Evolutionary conservation across 164 flowering plant genomes (phyloP).

Genomic region (Cinnamomum chago): DNA sequence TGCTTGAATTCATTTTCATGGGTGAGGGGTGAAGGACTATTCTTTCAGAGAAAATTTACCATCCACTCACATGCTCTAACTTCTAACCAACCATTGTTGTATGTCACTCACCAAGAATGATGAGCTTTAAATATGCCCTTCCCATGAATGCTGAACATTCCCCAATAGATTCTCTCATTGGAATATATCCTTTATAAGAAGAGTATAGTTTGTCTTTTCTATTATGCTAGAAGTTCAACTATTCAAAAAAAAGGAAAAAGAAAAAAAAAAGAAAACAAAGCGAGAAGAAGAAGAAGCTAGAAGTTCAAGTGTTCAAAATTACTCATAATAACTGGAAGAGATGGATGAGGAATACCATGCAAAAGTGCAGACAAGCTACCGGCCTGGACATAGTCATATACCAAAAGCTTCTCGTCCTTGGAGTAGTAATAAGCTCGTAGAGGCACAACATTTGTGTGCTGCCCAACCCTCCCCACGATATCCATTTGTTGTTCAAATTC

Average conservation of each 20-base stretch:
- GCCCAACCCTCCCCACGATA: constrained; percentile 56
- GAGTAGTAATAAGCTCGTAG: constrained; percentile 79
- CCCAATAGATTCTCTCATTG: too few species aligned
- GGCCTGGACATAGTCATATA: constrained; percentile 70
- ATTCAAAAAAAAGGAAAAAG: neutral
- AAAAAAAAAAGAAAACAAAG: neutral
- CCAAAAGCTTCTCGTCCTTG: constrained; percentile 91
- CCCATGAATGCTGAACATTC: too few species aligned
- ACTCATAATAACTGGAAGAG: neutral
- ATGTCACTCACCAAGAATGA: too few species aligned
- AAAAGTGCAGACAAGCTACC: constrained; percentile 84
- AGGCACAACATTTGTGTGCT: constrained; percentile 73
- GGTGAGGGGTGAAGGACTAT: too few species aligned
- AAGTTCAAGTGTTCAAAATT: neutral
- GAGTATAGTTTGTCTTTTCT: too few species aligned
- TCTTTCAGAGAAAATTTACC: too few species aligned
- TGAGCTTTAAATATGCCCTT: too few species aligned
- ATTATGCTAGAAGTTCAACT: neutral
- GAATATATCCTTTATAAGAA: too few species aligned
- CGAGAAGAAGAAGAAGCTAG: too few species aligned
- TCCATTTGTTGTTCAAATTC: constrained; percentile 83
- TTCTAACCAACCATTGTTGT: too few species aligned
- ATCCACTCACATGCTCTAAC: too few species aligned
- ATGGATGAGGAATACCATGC: constrained; percentile 53
- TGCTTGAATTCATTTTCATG: too few species aligned